Evolutionary conservation across 75 land plant species (phyloP).

Genomic region (Chamaecyparis obtusa): DNA sequence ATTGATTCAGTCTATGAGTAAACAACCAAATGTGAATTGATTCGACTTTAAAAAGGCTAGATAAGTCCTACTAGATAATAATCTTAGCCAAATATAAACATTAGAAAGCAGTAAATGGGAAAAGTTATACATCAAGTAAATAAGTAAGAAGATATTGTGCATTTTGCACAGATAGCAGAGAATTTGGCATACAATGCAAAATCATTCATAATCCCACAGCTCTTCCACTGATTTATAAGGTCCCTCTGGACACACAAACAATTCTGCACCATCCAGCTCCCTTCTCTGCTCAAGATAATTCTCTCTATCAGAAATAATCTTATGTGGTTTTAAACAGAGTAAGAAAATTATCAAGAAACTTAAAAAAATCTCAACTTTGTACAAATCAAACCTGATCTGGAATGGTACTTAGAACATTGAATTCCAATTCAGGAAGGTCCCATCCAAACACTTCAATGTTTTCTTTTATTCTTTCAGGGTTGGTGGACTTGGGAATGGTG

Average conservation of each 20-base stretch:
- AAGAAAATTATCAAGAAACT: no score
- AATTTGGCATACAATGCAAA: no score
- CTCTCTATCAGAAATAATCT: background rate
- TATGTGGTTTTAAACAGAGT: no score
- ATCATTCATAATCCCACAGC: slow-evolving; percentile 49
- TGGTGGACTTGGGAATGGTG: slow-evolving; percentile 43
- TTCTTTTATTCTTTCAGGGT: slow-evolving; percentile 36
- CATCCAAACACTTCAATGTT: slow-evolving; percentile 42
- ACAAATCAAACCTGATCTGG: slow-evolving; percentile 31
- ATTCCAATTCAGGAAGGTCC: slow-evolving; percentile 41
- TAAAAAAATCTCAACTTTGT: background rate
- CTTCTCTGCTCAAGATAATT: slow-evolving; percentile 25
- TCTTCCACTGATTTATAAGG: slow-evolving; percentile 36
- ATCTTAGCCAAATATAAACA: no score
- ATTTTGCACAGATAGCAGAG: no score
- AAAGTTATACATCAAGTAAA: no score
- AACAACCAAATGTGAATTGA: no score
- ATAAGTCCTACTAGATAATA: no score
- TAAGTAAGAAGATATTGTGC: no score
- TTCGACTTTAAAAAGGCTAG: no score
- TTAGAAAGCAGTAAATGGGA: no score
- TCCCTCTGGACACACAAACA: slow-evolving; percentile 39
- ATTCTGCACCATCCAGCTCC: slow-evolving; percentile 31
- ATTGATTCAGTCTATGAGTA: no score
- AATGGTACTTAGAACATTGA: slow-evolving; percentile 29